Percentiles rank a stretch among this genome's conserved stretches.
These are phyloP conservation scores for Myriosclerotinia scirpicola DNA, from an alignment of 2,329 filamentous ascomycete species.

Conservation along the genomic window DNA sequence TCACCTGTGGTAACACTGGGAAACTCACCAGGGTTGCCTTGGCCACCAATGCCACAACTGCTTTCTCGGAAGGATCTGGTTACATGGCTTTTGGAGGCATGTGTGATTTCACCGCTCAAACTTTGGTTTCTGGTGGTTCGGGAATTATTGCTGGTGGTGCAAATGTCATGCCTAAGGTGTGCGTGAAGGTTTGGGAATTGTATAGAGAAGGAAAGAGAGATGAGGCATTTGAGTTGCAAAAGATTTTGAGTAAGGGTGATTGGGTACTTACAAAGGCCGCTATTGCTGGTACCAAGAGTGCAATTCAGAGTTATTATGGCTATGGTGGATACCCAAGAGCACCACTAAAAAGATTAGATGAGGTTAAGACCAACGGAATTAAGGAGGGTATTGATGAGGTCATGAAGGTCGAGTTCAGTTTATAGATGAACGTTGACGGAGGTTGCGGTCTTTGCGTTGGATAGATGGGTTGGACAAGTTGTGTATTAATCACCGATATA, in stretches of 20 bases:
- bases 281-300: constrained; percentile 83
- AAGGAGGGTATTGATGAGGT: constrained; percentile 59
- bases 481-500: background rate
- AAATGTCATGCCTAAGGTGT: constrained; percentile 82
- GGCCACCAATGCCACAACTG: constrained; percentile 69
- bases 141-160: constrained; percentile 85
- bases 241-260: constrained; percentile 73
- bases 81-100: constrained; percentile 89
- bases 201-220: constrained; percentile 71
- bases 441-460: background rate
- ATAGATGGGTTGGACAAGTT: background rate
- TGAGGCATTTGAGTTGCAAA: constrained; percentile 74
- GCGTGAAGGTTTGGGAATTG: constrained; percentile 75
- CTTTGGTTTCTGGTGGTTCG: constrained; percentile 72
- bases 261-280: constrained; percentile 82
- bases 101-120: constrained; percentile 84
- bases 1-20: constrained; percentile 87
- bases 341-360: constrained; percentile 66
- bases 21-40: constrained; percentile 81
- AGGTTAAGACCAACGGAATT: constrained; percentile 54
- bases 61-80: constrained; percentile 56
- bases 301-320: constrained; percentile 76
- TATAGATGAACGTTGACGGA: constrained; percentile 30
- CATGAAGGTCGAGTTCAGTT: constrained; percentile 61
- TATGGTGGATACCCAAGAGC: constrained; percentile 76